Evolutionary conservation across 2,329 filamentous ascomycete genomes (phyloP).

Genomic region (Fusarium buharicum): DNA sequence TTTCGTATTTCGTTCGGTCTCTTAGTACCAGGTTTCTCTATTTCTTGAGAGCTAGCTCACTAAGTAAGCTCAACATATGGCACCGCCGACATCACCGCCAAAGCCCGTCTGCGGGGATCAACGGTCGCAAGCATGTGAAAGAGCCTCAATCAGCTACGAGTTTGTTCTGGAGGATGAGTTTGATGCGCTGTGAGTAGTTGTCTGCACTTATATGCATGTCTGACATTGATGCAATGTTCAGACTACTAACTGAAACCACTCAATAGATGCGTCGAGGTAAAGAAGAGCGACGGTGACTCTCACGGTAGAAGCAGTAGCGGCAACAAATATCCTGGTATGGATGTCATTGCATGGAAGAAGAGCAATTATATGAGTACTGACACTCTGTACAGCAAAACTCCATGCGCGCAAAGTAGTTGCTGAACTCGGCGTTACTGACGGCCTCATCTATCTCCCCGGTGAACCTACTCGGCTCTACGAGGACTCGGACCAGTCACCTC

Average conservation of each 20-base stretch:
- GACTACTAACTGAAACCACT: conserved; percentile 7
- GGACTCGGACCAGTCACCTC: conserved; percentile 67
- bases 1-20: too few relatives aligned
- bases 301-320: conserved; percentile 34
- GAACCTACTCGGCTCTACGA: conserved; percentile 63
- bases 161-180: conserved; percentile 63
- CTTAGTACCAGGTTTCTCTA: background rate
- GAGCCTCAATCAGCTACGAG: conserved; percentile 43
- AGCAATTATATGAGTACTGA: background rate
- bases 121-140: conserved; percentile 35
- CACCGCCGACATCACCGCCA: conserved; percentile 32
- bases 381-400: conserved; percentile 58
- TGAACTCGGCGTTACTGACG: conserved; percentile 60
- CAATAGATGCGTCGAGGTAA: conserved; percentile 54
- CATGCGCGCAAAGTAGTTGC: conserved; percentile 67
- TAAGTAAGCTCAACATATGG: conserved; percentile 24
- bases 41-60: background rate
- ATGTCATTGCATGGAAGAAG: conserved; percentile 9
- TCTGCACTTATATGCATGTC: too few relatives aligned
- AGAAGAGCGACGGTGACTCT: conserved; percentile 35
- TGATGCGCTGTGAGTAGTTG: conserved; percentile 61
- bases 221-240: too few relatives aligned
- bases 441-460: conserved; percentile 67
- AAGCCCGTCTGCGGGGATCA: conserved; percentile 35
- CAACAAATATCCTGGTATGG: conserved; percentile 55